Conservation (phyloP, 164 flowering plant species). For the Stephania yunnanensis region DNA sequence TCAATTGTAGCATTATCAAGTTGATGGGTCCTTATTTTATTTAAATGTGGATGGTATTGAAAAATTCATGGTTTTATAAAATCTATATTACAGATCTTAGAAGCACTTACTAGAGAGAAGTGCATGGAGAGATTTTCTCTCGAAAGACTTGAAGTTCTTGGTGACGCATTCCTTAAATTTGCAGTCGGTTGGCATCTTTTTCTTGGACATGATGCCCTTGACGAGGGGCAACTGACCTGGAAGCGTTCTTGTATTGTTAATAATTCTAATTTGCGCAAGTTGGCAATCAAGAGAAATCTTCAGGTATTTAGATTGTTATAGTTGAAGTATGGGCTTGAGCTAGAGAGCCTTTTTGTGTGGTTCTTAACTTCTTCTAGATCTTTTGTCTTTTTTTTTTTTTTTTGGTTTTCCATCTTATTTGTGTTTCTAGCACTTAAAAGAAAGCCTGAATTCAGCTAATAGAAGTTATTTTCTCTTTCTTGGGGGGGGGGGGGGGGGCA, state of each 20-base stretch:
- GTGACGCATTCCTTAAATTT: constrained; percentile 95
- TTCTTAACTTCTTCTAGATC: neutral
- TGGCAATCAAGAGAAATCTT: constrained; percentile 52
- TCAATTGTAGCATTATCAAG: neutral
- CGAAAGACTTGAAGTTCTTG: constrained; percentile 95
- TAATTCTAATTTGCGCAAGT: constrained; percentile 58
- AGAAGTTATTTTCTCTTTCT: too few relatives aligned
- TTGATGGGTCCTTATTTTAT: neutral
- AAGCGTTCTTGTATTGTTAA: constrained; percentile 74
- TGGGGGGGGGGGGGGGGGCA: too few relatives aligned
- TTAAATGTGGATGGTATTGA: neutral
- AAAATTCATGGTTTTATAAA: neutral
- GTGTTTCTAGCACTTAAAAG: too few relatives aligned
- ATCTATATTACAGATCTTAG: constrained; percentile 55
- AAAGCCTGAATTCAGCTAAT: neutral
- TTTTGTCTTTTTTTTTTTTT: too few relatives aligned
- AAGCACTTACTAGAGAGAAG: constrained; percentile 92
- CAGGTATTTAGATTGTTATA: constrained; percentile 44
- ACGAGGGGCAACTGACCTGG: constrained; percentile 80
- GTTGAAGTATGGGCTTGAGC: neutral
- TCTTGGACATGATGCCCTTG: constrained; percentile 52
- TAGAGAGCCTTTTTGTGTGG: neutral
- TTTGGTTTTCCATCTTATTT: neutral
- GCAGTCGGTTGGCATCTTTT: constrained; percentile 77
- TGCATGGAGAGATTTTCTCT: constrained; percentile 82